Percentiles rank a stretch among this genome's conserved stretches.
Conservation (phyloP, 192 early-diverging fungal genomes). For the Lunasporangiospora selenospora region DNA sequence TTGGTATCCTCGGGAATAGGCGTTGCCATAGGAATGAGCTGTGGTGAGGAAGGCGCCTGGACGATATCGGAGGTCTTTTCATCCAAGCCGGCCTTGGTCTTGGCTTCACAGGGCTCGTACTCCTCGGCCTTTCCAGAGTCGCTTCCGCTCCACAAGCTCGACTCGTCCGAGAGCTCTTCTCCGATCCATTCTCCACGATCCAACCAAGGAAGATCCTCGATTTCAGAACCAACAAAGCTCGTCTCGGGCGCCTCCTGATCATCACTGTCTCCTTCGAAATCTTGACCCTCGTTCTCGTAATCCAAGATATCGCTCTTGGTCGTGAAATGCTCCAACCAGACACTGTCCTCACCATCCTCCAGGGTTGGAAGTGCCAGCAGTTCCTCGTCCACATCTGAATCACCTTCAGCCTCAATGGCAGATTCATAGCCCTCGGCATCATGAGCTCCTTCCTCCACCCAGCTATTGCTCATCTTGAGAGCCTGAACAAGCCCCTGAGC, state of each 20-base stretch:
- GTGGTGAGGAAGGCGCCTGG: constrained; percentile 37
- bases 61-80: constrained; percentile 20
- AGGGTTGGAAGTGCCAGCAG: constrained; percentile 9
- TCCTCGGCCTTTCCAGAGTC: constrained; percentile 17
- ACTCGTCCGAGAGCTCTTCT: constrained; percentile 34
- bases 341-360: constrained; percentile 28
- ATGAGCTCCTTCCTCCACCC: constrained; percentile 44
- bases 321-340: constrained; percentile 35
- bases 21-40: constrained; percentile 34
- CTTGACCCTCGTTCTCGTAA: constrained; percentile 4
- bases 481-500: constrained; percentile 10
- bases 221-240: constrained; percentile 39
- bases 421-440: constrained; percentile 31
- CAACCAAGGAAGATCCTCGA: constrained; percentile 33
- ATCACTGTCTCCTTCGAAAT: neutral
- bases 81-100: neutral
- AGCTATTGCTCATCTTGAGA: constrained; percentile 35
- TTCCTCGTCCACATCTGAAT: constrained; percentile 35
- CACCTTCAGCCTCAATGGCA: constrained; percentile 29
- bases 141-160: constrained; percentile 30
- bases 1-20: constrained; percentile 36
- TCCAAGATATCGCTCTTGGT: constrained; percentile 33
- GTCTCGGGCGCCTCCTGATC: constrained; percentile 15
- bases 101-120: neutral
- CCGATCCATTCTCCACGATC: constrained; percentile 46